Base-by-base conservation (phyloP, 768 basidiomycete species). In the Cantharellus anzutake region DNA sequence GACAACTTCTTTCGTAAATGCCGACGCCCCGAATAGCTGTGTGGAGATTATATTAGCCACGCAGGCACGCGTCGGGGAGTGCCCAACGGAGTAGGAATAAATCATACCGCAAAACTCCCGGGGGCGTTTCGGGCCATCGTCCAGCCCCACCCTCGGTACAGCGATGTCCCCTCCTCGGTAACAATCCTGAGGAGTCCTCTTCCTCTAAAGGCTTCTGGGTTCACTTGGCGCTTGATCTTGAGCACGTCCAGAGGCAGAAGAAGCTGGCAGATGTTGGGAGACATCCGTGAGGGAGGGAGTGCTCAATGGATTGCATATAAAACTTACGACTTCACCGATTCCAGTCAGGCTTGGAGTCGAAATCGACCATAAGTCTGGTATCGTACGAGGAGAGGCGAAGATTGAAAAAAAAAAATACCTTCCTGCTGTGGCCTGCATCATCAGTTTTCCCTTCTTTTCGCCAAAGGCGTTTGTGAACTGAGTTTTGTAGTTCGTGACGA, bases 71-170 rank as follows among this genome's bases (percentile, higher is more conserved):
- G 51, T 5, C 16, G 3, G 40, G 4, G 52, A 1, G n/a, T 3
- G 42, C 34, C 51, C 48, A 40, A 34, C 37, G 20, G 44, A 56
- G 52, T 7, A 39, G n/a, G 39, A 4, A 41, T 3, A 48, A 41
- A 2, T 75, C 86, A 63, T 67, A 94, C 92, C 59, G 94, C 89
- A 66, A 99, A 99, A 58, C 79, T 82, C 5, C 94, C 94, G 0
- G 94, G 94, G 0, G 94, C 94, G 66, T 99, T 99, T 58, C 94
- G 81, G 2, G 92, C 94, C 79, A 96, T 84, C 34, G 94, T 98
- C 94, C 94, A 98, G 51, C 93, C 93, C 90, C 93, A 96, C 38
- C 94, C 94, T 63, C 92, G 83, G 72, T 99, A 99, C 41, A 99
- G 78, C 0, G 85, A 79, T 4, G 86, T 80, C 60, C 92, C 90